Conservation (phyloP, 441 rosid species). For the Dalechampia spathulata region DNA sequence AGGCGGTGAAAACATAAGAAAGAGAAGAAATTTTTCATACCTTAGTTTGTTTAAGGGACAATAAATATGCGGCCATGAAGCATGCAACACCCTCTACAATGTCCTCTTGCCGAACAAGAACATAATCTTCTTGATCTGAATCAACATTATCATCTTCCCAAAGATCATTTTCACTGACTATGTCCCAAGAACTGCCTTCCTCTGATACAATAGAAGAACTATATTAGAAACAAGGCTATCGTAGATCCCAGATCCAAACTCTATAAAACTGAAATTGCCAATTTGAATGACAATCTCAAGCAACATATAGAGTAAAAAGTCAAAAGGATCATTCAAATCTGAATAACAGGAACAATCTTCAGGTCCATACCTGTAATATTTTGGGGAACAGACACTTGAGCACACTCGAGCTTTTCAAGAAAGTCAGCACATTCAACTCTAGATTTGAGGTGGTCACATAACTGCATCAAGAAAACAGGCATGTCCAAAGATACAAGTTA, state of each 20-base stretch:
- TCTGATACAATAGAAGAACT: slow-evolving; percentile 35
- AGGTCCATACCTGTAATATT: slow-evolving; percentile 43
- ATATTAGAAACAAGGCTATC: slow-evolving; percentile 6
- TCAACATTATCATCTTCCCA: slow-evolving; percentile 50
- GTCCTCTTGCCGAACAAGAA: slow-evolving; percentile 90
- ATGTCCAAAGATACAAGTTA: background rate
- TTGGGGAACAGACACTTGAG: slow-evolving; percentile 50
- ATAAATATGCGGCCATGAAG: slow-evolving; percentile 86
- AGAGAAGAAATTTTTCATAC: slow-evolving; percentile 24
- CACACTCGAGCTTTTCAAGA: slow-evolving; percentile 61
- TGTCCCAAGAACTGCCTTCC: slow-evolving; percentile 83
- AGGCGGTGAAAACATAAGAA: background rate
- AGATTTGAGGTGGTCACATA: slow-evolving; percentile 75
- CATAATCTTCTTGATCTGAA: slow-evolving; percentile 67
- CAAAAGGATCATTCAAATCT: too few relatives aligned
- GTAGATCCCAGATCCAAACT: too few relatives aligned
- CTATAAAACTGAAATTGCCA: slow-evolving; percentile 7
- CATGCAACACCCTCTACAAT: slow-evolving; percentile 91
- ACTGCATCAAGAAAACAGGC: slow-evolving; percentile 58
- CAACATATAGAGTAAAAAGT: background rate
- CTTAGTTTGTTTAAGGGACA: slow-evolving; percentile 85
- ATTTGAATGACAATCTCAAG: background rate
- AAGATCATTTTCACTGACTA: slow-evolving; percentile 67
- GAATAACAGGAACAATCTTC: background rate
- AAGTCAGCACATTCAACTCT: slow-evolving; percentile 71